Base-by-base conservation (phyloP, 805 yeast genomes). In the Priceomyces fermenticarens region DNA sequence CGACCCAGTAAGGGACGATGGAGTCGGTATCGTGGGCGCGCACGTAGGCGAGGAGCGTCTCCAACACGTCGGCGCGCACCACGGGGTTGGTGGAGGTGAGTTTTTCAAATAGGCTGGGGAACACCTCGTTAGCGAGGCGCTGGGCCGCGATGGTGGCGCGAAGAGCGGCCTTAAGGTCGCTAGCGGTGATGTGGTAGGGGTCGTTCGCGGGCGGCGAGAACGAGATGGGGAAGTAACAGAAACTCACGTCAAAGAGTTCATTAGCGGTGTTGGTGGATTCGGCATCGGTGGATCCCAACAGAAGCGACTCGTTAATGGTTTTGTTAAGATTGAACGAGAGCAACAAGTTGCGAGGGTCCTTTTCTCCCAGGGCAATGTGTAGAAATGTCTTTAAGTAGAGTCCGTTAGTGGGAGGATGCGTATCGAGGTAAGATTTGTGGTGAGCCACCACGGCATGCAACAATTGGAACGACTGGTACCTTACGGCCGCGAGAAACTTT, bases 161-260 rank as follows among this genome's bases (percentile, higher is more conserved):
- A 40, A 93, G 67, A 5, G 77, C 72, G 9, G 53, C 33, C 55
- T 87, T 88, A 49, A 95, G 69, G 40, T 88, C 85, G 1, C 73
- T 77, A 1, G 88, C 78, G 0, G 96, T 80, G 48, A 88, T 85
- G 46, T 82, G 80, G 58, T 89, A 88, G 0, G 93, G 90, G 52
- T 91, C 96, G 58, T 87, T 87, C 36, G 81, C 78, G 3, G 98
- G 96, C 1, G 98, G 96, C 43, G 81, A 82, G 65, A 95, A 93
- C 1, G 97, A 85, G 32, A 93, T 90, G 10, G 99, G 99, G 67
- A 91, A 93, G 65, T 93, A 93, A 62, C 99, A 93, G 58, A 91
- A 95, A 31, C 88, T 72, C 28, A 85, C 79, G 57, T 93, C 99
- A 57, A 90, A 95, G 44, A 93, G 59, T 8, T 86, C 88, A 48